Evolutionary conservation across 495 filamentous ascomycete species (phyloP), one percentile per base, ranked within the genome.

Genomic region (Aspergillus kassunensis): DNA sequence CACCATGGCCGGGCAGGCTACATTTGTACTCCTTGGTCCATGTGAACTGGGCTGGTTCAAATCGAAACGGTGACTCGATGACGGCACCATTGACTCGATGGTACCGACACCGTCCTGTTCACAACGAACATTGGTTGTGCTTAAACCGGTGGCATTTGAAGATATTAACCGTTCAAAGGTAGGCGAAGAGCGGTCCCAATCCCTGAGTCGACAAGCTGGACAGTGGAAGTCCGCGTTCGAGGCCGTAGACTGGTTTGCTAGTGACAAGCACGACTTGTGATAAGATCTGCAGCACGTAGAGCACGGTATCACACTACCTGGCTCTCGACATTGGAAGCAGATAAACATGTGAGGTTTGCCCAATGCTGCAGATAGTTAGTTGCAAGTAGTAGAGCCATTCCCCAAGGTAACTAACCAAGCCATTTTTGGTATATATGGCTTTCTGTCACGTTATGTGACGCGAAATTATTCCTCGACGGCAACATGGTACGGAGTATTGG

Each of bases 211-310:
- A 33, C 67, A 70, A 15, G 62, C 56, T 9, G 61, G 58, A 19
- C 64, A 70, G 44, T 60, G 36, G 43, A 68, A 68, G 6, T 53
- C 35, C 6, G 27, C 30, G n/a, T n/a, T n/a, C 15, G 34, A 4
- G 5, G 20, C 13, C 10, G 15, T 3, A 47, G 49, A 16, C 4
- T 40, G 16, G 11, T 44, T 42, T 11, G 31, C 34, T 27, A 42
- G 29, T 19, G 55, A 18, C 19, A 71, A 39, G 34, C 68, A 71
- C n/a, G 54, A 47, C 34, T 44, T 44, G 48, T 71, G 68, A 44
- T 69, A 69, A 13, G 68, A 63, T 52, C 68, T 61, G 51, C 64
- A 68, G 53, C 68, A 71, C 1, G 64, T 66, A 35, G 55, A 54
- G 50, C 68, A 71, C 6, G 37, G 44, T 24, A 69, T 57, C 24